Evolutionary conservation across 352 stramenopile genomes (phyloP).

Genomic region (Aphanomyces astaci): DNA sequence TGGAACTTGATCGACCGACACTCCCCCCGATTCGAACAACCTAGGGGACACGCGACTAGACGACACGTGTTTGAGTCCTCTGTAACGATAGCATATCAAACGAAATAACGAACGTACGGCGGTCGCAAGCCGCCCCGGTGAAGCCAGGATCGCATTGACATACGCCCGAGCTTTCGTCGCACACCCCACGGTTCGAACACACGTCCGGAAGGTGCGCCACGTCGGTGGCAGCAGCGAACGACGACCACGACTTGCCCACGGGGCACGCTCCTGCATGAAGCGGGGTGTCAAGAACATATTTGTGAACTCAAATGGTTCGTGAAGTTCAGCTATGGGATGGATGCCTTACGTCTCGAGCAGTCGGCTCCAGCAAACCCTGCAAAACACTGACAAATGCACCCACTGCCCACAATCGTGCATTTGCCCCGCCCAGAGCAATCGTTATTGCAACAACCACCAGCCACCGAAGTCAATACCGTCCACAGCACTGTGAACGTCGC

Average conservation of each 20-base stretch:
- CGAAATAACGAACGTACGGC: conserved; percentile 34
- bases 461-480: background rate
- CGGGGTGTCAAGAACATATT: too few relatives aligned
- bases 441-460: conserved; percentile 44
- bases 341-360: conserved; percentile 66
- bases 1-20: conserved; percentile 64
- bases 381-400: conserved; percentile 76
- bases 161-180: conserved; percentile 47
- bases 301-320: conserved; percentile 2
- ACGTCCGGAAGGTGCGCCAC: conserved; percentile 40
- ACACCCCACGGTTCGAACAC: conserved; percentile 63
- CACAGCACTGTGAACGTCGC: background rate
- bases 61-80: background rate
- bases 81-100: background rate
- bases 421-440: conserved; percentile 48
- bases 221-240: conserved; percentile 46
- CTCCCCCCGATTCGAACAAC: conserved; percentile 57
- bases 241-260: conserved; percentile 45
- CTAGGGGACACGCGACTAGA: conserved; percentile 55
- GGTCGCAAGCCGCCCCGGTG: conserved; percentile 68
- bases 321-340: background rate
- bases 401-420: conserved; percentile 54
- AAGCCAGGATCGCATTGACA: conserved; percentile 75
- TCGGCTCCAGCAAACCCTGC: conserved; percentile 82
- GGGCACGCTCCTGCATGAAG: conserved; percentile 43